Conservation (phyloP, 2,329 filamentous ascomycete genomes). For the Apiospora saccharicola region DNA sequence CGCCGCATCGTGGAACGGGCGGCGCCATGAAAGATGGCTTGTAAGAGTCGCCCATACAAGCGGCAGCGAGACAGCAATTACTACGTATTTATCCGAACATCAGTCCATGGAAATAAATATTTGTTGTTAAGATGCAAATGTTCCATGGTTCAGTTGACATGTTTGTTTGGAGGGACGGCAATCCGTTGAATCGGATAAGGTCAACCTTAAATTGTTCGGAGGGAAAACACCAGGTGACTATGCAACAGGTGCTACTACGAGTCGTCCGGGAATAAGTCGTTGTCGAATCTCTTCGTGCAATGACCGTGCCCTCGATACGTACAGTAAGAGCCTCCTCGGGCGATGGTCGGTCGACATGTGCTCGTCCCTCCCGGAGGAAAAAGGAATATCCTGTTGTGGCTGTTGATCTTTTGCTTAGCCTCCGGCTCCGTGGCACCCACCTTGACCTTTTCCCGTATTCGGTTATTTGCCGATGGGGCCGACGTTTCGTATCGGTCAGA, state of each 20-base stretch:
- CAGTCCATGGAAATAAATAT: no score
- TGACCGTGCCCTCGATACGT: neutral
- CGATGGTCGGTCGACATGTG: neutral
- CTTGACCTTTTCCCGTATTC: neutral
- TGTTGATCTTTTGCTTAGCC: neutral
- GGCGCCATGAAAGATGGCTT: no score
- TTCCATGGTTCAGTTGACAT: no score
- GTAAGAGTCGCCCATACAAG: no score
- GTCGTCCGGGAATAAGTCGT: neutral
- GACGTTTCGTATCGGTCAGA: neutral
- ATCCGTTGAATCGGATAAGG: no score
- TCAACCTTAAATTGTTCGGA: neutral
- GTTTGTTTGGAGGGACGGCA: no score
- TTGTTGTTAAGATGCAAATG: no score
- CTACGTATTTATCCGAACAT: no score
- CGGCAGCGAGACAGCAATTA: no score
- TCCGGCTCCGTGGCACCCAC: conserved; percentile 2
- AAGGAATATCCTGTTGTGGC: neutral
- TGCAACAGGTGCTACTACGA: neutral
- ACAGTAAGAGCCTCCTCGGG: neutral
- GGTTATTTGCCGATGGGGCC: neutral
- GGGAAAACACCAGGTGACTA: neutral
- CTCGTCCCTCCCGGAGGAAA: neutral
- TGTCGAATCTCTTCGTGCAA: neutral
- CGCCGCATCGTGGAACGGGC: no score